Conservation (phyloP, 495 filamentous ascomycete species). For the Penicillium canariense region DNA sequence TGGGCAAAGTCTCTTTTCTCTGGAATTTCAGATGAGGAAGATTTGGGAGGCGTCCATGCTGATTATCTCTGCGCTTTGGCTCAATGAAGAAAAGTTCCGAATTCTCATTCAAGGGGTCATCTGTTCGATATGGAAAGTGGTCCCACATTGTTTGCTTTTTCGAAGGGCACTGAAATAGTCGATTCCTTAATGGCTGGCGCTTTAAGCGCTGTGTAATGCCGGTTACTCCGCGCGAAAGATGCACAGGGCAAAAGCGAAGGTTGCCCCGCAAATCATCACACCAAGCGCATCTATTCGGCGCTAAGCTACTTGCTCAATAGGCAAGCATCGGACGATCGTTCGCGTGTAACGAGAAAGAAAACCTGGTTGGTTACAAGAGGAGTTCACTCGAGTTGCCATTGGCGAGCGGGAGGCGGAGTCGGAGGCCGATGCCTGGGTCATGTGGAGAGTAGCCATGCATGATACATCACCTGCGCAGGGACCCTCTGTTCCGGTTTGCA, state of each 20-base stretch:
- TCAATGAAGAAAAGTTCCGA: background rate
- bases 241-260: background rate
- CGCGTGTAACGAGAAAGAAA: background rate
- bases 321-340: background rate
- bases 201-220: conserved; percentile 5
- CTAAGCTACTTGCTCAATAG: background rate
- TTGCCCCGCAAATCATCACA: conserved; percentile 1
- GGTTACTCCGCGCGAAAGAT: background rate
- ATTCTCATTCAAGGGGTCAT: background rate
- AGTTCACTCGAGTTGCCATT: too few species aligned
- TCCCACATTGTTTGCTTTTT: conserved; percentile 6
- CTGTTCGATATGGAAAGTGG: background rate
- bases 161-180: background rate
- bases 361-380: background rate
- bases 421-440: background rate
- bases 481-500: background rate
- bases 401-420: too few species aligned
- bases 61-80: background rate
- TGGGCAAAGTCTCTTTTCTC: background rate
- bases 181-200: conserved; percentile 3
- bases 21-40: background rate
- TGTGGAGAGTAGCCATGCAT: background rate
- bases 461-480: background rate
- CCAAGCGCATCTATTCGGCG: background rate
- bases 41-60: background rate